These are phyloP conservation scores for Schizothecium vesticola DNA, from an alignment of 495 filamentous ascomycete species.

Conservation along the genomic window DNA sequence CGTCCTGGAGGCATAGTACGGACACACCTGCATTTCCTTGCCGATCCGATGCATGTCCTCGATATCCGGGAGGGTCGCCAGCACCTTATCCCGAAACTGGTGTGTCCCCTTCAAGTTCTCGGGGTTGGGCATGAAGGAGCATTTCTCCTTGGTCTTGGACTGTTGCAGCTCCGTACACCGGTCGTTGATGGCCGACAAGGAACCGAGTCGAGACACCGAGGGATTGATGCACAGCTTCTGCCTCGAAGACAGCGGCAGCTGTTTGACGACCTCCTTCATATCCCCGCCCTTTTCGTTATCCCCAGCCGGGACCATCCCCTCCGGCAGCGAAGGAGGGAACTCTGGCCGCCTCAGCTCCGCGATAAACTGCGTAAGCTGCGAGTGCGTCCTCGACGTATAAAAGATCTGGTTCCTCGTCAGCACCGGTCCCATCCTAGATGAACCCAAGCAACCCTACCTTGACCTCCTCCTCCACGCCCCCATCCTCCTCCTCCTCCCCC, in stretches of 20 bases:
- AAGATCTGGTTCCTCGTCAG: conserved; percentile 53
- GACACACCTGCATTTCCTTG: conserved; percentile 76
- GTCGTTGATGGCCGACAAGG: conserved; percentile 85
- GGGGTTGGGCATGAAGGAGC: conserved; percentile 70
- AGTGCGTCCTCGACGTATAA: conserved; percentile 93
- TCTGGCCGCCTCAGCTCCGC: conserved; percentile 78
- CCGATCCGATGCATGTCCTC: conserved; percentile 81
- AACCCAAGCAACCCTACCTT: conserved; percentile 43
- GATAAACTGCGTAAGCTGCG: conserved; percentile 91
- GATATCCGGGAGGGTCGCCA: conserved; percentile 86
- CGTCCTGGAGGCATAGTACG: conserved; percentile 88
- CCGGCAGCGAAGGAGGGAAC: conserved; percentile 56
- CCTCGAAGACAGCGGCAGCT: conserved; percentile 81
- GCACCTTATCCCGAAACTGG: conserved; percentile 79
- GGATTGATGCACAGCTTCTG: conserved; percentile 93
- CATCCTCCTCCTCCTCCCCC: conserved; percentile 36
- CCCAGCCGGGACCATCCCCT: conserved; percentile 18
- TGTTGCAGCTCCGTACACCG: conserved; percentile 90
- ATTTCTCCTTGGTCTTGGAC: conserved; percentile 63
- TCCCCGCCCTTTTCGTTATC: conserved; percentile 22
- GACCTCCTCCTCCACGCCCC: conserved; percentile 52
- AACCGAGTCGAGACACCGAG: conserved; percentile 64
- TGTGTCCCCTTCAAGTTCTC: conserved; percentile 66
- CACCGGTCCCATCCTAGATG: neutral
- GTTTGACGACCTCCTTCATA: conserved; percentile 65